Percentiles rank a stretch among this genome's conserved stretches.
These are phyloP conservation scores for Omphalea diandra DNA, from an alignment of 441 rosid species.

Conservation along the genomic window DNA sequence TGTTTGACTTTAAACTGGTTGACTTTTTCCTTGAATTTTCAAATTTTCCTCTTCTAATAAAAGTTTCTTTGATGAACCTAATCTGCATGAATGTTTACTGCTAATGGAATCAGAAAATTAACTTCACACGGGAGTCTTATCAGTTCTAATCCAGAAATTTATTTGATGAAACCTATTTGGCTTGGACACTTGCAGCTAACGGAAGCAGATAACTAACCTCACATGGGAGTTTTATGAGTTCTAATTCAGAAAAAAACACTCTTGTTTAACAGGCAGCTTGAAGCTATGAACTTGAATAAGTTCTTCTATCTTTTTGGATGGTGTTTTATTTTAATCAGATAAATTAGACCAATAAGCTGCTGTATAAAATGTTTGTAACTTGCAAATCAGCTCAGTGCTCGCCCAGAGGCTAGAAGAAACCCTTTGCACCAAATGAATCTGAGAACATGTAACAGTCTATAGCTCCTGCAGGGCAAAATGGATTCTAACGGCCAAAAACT, in stretches of 20 bases:
- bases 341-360: not conserved
- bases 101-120: not conserved
- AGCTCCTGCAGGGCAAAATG: not conserved
- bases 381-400: no score
- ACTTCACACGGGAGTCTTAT: constrained; percentile 23
- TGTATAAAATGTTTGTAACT: not conserved
- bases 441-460: not conserved
- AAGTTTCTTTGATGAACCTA: not conserved
- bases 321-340: not conserved
- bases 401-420: no score
- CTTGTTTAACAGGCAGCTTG: not conserved
- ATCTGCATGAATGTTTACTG: not conserved
- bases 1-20: not conserved
- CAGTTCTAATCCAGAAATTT: not conserved
- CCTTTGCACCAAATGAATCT: not conserved
- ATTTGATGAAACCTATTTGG: not conserved
- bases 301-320: not conserved
- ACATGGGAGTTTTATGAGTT: constrained; percentile 18
- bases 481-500: not conserved
- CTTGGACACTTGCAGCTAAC: not conserved
- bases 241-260: not conserved
- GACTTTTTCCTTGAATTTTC: not conserved
- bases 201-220: constrained; percentile 12
- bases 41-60: not conserved
- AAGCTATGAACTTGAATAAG: not conserved